Base-by-base conservation (phyloP, 2,329 filamentous ascomycete genomes). In the Monilinia polystroma region DNA sequence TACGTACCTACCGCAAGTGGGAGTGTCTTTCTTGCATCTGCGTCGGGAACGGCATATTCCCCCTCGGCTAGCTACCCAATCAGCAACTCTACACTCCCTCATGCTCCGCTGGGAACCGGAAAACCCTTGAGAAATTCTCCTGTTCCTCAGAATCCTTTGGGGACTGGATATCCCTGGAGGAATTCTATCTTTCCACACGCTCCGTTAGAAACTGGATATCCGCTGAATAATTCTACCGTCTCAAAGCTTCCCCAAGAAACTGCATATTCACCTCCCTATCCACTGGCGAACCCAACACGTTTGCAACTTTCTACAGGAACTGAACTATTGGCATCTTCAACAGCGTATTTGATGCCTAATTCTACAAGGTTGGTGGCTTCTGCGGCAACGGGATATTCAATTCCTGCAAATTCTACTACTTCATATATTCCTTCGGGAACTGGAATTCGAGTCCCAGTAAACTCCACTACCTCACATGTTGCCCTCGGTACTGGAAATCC, bases 1-100 rank as follows among this genome's bases (percentile, higher is more conserved):
- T 29, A 52, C 14, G 12, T 3, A 52, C 45, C 58, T 2, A 52
- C 58, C 6, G 58, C 26, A 18, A 62, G 26, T 41, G 47, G 32
- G 35, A 52, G 20, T 51, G n/a, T 14, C 1, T 11, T 2, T 20
- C 12, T 35, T 51, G 23, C 58, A 26, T 26, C n/a, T 41, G 12
- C n/a, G 14, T 62, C n/a, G 1, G 47, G 26, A 62, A 52, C 29
- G 26, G 58, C 18, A 51, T 62, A n/a, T 23, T n/a, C 58, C 26
- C 23, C 58, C 32, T 62, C 58, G 8, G 32, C 38, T 3, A 23
- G 11, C 7, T 62, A 62, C 14, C 45, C 58, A 52, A 51, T 51
- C 10, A 35, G 26, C 20, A 62, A 62, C 45, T 52, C 58, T 29
- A 62, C 47, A 10, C 11, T 35, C 8, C 41, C 54, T 0, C 35